phyloP scores from a whole-genome alignment of 169 alveolate genomes.

The Plasmodium relictum region DNA sequence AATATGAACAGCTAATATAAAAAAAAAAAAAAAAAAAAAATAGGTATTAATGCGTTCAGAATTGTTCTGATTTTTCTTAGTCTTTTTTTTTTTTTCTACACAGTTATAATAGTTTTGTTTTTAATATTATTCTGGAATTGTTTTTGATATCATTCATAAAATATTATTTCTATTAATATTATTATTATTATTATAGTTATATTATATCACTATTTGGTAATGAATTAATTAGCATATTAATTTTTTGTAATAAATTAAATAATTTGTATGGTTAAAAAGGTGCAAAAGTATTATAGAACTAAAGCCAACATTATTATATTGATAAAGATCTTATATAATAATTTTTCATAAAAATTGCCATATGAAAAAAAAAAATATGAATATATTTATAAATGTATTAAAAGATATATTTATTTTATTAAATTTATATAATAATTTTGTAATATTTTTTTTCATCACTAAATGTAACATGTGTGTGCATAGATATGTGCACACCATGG shows the following conservation, averaged over 20 bases:
- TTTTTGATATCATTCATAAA: no score
- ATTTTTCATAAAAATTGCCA: no score
- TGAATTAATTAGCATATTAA: no score
- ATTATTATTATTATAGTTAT: no score
- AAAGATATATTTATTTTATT: not conserved
- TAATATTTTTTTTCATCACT: slow-evolving; percentile 3
- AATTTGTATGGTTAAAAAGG: not conserved
- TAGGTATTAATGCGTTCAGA: slow-evolving; percentile 11
- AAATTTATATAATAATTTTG: not conserved
- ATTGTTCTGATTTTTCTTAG: slow-evolving; percentile 24
- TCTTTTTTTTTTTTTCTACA: slow-evolving; percentile 22
- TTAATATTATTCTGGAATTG: not conserved
- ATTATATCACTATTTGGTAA: no score
- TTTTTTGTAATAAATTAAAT: no score
- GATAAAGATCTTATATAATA: not conserved
- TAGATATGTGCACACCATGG: slow-evolving; percentile 45
- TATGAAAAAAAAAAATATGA: no score
- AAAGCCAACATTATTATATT: slow-evolving; percentile 1
- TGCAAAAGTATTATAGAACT: slow-evolving; percentile 21
- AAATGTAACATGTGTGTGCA: slow-evolving; percentile 34
- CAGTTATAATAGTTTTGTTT: slow-evolving; percentile 6
- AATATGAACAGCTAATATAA: slow-evolving; percentile 11
- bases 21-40: slow-evolving; percentile 24
- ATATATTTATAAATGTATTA: no score
- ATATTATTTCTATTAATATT: no score